Base-by-base conservation (phyloP, 2,329 filamentous ascomycete genomes). In the Metarhizium album region DNA sequence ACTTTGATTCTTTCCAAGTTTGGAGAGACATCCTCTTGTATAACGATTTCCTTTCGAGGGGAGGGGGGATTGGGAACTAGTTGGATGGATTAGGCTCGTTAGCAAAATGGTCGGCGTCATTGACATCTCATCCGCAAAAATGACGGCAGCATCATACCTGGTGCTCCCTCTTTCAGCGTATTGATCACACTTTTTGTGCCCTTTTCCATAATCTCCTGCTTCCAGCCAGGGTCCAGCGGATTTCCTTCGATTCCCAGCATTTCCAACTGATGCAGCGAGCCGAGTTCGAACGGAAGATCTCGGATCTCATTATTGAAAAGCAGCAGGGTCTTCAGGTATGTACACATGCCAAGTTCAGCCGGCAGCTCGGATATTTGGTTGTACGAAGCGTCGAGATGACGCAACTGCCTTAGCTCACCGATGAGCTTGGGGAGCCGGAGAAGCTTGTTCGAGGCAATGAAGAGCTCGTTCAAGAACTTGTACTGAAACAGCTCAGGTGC, bases 341-440 rank as follows among this genome's bases (percentile, higher is more conserved):
- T 93, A 60, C 95, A 88, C 91, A 97, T 98, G 63, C 93, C 93
- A 54, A 98, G 82, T 71, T 98, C 91, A 22, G 87, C 80, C 1
- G 93, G 93, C 3, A 98, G 74, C 56, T 86, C 82, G 8, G 78
- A 78, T 53, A 98, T 76, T 54, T 91, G 81, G 67, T 98, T 98
- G 70, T 85, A 83, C 0, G 93, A 97, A 3, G 90, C 77, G 67
- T 98, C 91, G 46, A 98, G 78, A 61, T 90, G 80, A 35, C 82
- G 86, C 46, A 98, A 72, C 56, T 86, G 84, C 56, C 90, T 83
- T 57, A 98, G 74, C 59, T 85, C 79, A 38, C 93, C 90, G 64
- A 98, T 89, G 22, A 83, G 76, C 37, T 86, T 73, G 13, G 91
- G 90, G n/a, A 98, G 73, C 45, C 78, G 76, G 27, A 82, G 82